Evolutionary conservation across 305 asterid species (phyloP).

Genomic region (Fraxinus greggii): DNA sequence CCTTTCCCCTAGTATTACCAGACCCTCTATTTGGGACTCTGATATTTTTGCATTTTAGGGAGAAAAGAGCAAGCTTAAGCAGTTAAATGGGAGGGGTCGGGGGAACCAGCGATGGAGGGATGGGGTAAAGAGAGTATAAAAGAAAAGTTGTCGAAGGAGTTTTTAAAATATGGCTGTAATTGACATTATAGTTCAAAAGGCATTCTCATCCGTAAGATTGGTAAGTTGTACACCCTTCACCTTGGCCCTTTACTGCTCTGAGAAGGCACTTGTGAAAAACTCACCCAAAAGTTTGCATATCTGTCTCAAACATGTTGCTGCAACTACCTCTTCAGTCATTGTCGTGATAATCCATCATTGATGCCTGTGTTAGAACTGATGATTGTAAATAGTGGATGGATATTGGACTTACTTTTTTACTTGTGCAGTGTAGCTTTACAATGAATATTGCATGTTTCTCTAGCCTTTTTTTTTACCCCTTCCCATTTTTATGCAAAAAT

Average conservation of each 20-base stretch:
- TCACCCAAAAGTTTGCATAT: background rate
- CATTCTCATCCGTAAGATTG: background rate
- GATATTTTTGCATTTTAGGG: background rate
- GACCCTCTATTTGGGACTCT: background rate
- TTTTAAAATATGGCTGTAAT: background rate
- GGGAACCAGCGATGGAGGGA: background rate
- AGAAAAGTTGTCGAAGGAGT: background rate
- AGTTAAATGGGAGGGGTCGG: background rate
- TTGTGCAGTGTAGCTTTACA: background rate
- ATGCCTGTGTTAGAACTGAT: background rate
- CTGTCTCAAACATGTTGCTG: background rate
- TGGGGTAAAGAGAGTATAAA: background rate
- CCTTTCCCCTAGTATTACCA: background rate
- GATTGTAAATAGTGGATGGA: background rate
- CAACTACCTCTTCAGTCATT: background rate
- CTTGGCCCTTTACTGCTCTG: background rate
- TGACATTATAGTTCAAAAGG: background rate
- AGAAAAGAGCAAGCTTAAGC: background rate
- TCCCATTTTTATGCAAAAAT: background rate
- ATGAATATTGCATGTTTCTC: background rate
- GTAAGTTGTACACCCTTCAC: background rate
- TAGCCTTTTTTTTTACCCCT: background rate
- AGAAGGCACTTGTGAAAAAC: background rate
- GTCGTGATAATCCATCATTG: background rate
- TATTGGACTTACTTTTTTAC: background rate